phyloP scores from a whole-genome alignment of 805 yeast species.

The Yamadazyma scolyti region DNA sequence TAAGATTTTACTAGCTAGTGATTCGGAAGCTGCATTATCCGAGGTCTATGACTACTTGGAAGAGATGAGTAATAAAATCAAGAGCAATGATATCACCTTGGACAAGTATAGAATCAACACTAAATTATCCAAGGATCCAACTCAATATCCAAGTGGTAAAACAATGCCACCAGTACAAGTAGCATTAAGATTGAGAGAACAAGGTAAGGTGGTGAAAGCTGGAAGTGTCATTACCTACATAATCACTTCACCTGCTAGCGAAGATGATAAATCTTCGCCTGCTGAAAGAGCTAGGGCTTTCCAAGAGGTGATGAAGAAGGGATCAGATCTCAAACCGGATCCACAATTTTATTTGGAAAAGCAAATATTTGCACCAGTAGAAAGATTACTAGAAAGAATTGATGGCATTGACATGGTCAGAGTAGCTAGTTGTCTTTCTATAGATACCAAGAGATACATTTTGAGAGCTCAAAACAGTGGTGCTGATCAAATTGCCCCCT shows the following conservation, averaged over 20 bases:
- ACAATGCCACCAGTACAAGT: constrained; percentile 88
- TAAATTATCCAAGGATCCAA: constrained; percentile 86
- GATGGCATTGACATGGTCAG: constrained; percentile 83
- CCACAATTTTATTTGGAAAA: constrained; percentile 76
- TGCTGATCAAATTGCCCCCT: constrained; percentile 50
- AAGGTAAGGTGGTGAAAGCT: constrained; percentile 82
- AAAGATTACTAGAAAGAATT: constrained; percentile 77
- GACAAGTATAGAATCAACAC: constrained; percentile 78
- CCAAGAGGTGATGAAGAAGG: constrained; percentile 60
- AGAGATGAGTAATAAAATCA: constrained; percentile 53
- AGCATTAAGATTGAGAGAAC: constrained; percentile 74
- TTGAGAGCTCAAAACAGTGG: constrained; percentile 39
- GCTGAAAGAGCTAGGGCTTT: constrained; percentile 86
- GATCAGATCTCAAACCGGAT: constrained; percentile 61
- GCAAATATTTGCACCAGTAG: constrained; percentile 88
- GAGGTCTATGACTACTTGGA: constrained; percentile 73
- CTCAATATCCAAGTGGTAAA: constrained; percentile 75
- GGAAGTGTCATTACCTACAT: constrained; percentile 89
- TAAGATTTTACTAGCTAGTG: constrained; percentile 66
- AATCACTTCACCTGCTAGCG: constrained; percentile 46
- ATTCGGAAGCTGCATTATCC: constrained; percentile 70
- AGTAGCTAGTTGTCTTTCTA: constrained; percentile 72
- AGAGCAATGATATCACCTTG: constrained; percentile 56
- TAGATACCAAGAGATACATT: constrained; percentile 65
- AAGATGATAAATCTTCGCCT: constrained; percentile 36